Evolutionary conservation across 2,329 filamentous ascomycete genomes (phyloP).

Genomic region (Monosporascus sp.): DNA sequence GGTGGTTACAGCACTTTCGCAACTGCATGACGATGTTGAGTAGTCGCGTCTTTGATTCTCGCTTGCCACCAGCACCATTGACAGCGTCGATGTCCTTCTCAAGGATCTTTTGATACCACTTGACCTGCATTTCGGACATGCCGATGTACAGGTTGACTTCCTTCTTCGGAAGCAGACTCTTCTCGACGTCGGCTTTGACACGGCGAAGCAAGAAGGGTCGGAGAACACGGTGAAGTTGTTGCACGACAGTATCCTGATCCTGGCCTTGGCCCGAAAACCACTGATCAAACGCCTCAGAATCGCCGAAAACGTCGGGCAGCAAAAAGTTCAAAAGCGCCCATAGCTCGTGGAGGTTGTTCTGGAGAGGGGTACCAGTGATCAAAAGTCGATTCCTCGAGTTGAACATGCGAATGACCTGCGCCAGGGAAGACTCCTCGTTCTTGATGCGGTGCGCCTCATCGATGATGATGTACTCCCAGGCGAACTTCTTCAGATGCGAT

Average conservation of each 20-base stretch:
- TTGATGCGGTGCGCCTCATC: conserved; percentile 98
- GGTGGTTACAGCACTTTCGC: conserved; percentile 97
- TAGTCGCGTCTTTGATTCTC: conserved; percentile 93
- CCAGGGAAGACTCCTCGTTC: conserved; percentile 95
- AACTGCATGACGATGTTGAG: conserved; percentile 99
- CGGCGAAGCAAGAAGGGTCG: conserved; percentile 90
- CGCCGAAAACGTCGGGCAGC: conserved; percentile 95
- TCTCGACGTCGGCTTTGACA: conserved; percentile 97
- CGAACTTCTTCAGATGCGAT: conserved; percentile 90
- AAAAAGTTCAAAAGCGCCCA: conserved; percentile 98
- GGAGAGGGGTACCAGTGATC: conserved; percentile 92
- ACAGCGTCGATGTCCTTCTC: conserved; percentile 99
- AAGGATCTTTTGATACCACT: conserved; percentile 98
- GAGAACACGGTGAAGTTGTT: conserved; percentile 89
- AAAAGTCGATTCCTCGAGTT: conserved; percentile 90
- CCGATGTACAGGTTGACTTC: conserved; percentile 95
- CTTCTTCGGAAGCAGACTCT: conserved; percentile 95
- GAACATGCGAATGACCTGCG: conserved; percentile 94
- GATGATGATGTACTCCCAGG: conserved; percentile 99
- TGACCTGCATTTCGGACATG: conserved; percentile 98
- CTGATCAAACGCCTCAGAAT: conserved; percentile 92
- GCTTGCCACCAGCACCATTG: conserved; percentile 92
- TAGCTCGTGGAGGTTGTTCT: conserved; percentile 96
- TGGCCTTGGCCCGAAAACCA: conserved; percentile 92
- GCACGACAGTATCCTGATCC: conserved; percentile 92